A percentile compares a stretch with the other conserved stretches of the same genome.
Conservation (phyloP, 2,329 filamentous ascomycete genomes). For the Fusarium pseudocircinatum region DNA sequence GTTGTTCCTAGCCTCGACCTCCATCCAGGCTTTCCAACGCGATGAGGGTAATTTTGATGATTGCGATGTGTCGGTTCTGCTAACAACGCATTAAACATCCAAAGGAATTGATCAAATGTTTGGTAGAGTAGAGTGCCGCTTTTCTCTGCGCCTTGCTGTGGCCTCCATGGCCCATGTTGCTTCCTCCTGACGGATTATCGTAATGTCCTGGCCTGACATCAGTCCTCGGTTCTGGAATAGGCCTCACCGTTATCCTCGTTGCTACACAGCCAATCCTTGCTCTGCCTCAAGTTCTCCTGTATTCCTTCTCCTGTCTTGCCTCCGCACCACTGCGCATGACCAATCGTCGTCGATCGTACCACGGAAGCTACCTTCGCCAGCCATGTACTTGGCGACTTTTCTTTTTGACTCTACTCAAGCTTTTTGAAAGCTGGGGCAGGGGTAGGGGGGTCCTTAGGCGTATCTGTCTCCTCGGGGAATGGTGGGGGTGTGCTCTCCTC, state of each 20-base stretch:
- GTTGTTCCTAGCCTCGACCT: constrained; percentile 21
- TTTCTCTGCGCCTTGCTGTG: constrained; percentile 30
- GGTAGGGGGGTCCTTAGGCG: constrained; percentile 47
- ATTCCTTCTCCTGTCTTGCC: constrained; percentile 25
- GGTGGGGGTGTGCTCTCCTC: constrained; percentile 67
- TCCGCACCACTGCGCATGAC: background rate
- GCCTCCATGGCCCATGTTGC: constrained; percentile 16
- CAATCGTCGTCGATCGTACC: background rate
- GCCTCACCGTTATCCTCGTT: constrained; percentile 5
- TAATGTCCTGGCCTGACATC: constrained; percentile 6
- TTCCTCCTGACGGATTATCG: background rate
- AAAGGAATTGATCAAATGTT: constrained; percentile 37
- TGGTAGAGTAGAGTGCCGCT: constrained; percentile 45
- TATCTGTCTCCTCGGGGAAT: constrained; percentile 58
- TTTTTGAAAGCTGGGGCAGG: constrained; percentile 53
- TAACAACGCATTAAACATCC: constrained; percentile 40
- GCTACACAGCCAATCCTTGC: constrained; percentile 35
- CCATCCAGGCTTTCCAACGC: constrained; percentile 25
- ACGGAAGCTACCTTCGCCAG: background rate
- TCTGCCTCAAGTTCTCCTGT: constrained; percentile 32
- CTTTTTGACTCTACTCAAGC: constrained; percentile 35
- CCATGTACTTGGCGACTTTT: background rate
- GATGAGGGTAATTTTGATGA: constrained; percentile 17
- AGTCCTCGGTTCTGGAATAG: background rate
- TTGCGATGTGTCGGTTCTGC: constrained; percentile 15